Conservation (phyloP, 225 moss, liverwort and hornwort genomes). For the Pseudoscleropodium purum region DNA sequence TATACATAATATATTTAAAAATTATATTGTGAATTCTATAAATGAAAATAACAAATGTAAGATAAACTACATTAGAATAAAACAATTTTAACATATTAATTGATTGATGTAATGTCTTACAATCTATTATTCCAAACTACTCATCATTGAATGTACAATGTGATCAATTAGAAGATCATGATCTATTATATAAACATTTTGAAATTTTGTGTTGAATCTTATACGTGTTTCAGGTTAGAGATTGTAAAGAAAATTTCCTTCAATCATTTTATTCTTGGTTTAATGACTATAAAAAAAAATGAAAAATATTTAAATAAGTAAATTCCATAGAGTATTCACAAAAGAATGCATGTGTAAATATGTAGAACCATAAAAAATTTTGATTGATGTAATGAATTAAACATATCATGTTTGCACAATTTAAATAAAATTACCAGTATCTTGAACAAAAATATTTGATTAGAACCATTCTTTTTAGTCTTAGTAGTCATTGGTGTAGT, state of each 20-base stretch:
- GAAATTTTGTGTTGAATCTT: not conserved
- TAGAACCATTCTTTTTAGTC: accelerated
- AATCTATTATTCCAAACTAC: not conserved
- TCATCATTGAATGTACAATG: not conserved
- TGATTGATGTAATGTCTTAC: not conserved
- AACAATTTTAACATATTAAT: not conserved
- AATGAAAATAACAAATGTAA: not conserved
- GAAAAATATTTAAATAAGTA: accelerated
- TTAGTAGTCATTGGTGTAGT: not conserved
- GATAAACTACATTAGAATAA: not conserved
- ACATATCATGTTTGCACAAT: not conserved
- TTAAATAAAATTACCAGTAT: too few species aligned
- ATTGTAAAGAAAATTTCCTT: not conserved
- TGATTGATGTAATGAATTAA: too few species aligned
- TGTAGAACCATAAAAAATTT: not conserved
- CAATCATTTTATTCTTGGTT: constrained; percentile 24
- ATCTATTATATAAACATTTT: not conserved
- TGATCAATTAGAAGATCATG: accelerated
- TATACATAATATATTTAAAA: too few species aligned
- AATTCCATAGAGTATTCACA: too few species aligned
- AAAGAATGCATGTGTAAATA: too few species aligned
- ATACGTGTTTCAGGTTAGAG: not conserved
- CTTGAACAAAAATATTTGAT: too few species aligned
- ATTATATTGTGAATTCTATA: not conserved
- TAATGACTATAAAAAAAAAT: not conserved